Evolutionary conservation across 352 stramenopile genomes (phyloP).

Genomic region (Thalassiosira pacifica): DNA sequence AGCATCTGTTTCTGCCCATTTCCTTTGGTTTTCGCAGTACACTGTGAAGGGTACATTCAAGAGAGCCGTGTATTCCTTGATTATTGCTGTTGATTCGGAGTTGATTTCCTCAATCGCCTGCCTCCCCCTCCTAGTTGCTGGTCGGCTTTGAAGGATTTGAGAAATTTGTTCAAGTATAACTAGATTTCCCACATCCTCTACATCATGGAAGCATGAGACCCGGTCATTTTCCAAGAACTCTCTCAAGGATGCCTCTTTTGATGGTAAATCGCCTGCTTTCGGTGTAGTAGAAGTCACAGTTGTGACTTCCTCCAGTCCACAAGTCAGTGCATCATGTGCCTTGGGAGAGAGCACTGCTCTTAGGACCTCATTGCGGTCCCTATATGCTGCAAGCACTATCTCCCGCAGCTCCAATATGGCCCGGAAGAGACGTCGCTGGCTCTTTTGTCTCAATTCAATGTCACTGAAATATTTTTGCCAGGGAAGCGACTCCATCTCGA

Average conservation of each 20-base stretch:
- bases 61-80: constrained; percentile 72
- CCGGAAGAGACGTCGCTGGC: constrained; percentile 56
- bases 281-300: constrained; percentile 1
- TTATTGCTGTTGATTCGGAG: constrained; percentile 70
- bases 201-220: constrained; percentile 77
- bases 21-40: constrained; percentile 83
- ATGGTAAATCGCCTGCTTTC: constrained; percentile 7
- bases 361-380: constrained; percentile 75
- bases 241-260: constrained; percentile 68
- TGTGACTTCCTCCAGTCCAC: constrained; percentile 68
- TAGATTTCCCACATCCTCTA: constrained; percentile 52
- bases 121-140: constrained; percentile 47
- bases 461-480: constrained; percentile 76
- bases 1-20: constrained; percentile 84
- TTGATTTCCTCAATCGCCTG: constrained; percentile 70
- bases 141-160: constrained; percentile 45
- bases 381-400: constrained; percentile 77
- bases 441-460: constrained; percentile 74
- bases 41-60: constrained; percentile 80
- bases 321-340: constrained; percentile 70
- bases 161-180: constrained; percentile 74
- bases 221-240: constrained; percentile 77
- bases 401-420: constrained; percentile 77
- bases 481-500: constrained; percentile 77
- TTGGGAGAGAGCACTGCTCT: constrained; percentile 67